Base-by-base conservation (phyloP, 2,329 filamentous ascomycete species). In the Parafenestella ontariensis region DNA sequence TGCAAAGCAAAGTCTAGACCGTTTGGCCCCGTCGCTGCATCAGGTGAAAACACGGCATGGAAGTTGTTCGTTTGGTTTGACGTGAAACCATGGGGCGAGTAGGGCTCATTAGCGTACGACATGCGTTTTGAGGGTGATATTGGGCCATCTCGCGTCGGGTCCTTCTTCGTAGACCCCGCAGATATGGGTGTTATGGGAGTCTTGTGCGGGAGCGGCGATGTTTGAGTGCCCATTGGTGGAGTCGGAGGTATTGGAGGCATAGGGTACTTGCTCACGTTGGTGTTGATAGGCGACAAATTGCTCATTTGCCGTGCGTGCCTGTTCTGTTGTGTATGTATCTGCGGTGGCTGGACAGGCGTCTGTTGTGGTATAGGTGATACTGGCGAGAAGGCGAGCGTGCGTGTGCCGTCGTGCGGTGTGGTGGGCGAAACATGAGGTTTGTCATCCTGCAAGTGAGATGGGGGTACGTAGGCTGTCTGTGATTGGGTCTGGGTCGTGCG, bases 21-120 rank as follows among this genome's bases (percentile, higher is more conserved):
- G 46, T 77, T 78, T 2, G 76, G 76, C n/a, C 75, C 75, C 21
- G 70, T 66, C 1, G 70, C 58, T 7, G 74, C 69, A 44, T 71
- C 65, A 3, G 76, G 76, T 3, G 71, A 69, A 61, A 77, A 77
- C 37, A 77, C 58, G 7, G 72, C 64, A 24, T 72, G 67, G 4
- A 60, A 56, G 9, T 68, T 64, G 18, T 57, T 64, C 23, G 62
- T 59, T 44, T 64, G 64, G 8, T 46, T 54, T 36, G 61, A 56
- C 17, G 52, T 43, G 53, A 73, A 66, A 44, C 66, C 64, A 45
- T 75, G 71, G 1, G 74, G 72, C 6, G 73, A 73, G 51, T 72
- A 74, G 17, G 71, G 70, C 34, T 68, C 65, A 39, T 64, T 54
- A 2, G 64, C 48, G 18, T 64, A 62, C 6, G 61, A 67, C 29